Evolutionary conservation across 1,139 yeast genomes (phyloP), one percentile per base, ranked within the genome.

Genomic region (Yamadazyma triangularis): DNA sequence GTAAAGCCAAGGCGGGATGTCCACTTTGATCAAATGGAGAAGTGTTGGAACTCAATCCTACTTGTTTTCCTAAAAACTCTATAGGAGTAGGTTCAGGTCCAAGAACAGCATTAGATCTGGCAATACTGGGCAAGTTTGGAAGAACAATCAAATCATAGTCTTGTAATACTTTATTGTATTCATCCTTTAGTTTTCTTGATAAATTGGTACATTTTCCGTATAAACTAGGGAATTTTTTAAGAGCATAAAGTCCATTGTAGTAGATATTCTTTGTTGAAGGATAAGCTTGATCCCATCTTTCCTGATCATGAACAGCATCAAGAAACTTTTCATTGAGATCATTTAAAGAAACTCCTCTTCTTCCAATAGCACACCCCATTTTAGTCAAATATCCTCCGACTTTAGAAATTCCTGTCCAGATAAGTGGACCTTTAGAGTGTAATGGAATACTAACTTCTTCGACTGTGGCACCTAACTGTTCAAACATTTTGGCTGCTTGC

Each of bases 1-100:
- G 65, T 20, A 59, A 40, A 26, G 50, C 51, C 33, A 59, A 30
- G 2, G 62, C 61, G 14, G 65, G 65, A 31, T 58, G 62, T 2
- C 65, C 65, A 18, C 60, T 56, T 36, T 51, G 50, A 37, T 59
- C 52, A 42, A 60, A 60, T 22, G 56, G 54, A 15, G 58, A 56
- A 4, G 65, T 58, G 39, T 60, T 60, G 11, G 58, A 53, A 38
- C 56, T 58, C 28, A 60, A 40, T 8, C 66, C 66, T 19, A 57
- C 44, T 12, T 59, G 57, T 27, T 54, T 54, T 15, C 39, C 40
- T 21, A 42, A 39, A 28, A 42, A 30, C 15, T 42, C 46, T n/a
- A 42, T 27, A 9, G 46, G 46, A 15, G 35, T 34, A 4, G 44
- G 39, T 19, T 35, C 42, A 18, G 23, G 23, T 23, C 39, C 34